phyloP scores from a whole-genome alignment of 2,329 filamentous ascomycete genomes.

The Cordyceps cateniannulata region DNA sequence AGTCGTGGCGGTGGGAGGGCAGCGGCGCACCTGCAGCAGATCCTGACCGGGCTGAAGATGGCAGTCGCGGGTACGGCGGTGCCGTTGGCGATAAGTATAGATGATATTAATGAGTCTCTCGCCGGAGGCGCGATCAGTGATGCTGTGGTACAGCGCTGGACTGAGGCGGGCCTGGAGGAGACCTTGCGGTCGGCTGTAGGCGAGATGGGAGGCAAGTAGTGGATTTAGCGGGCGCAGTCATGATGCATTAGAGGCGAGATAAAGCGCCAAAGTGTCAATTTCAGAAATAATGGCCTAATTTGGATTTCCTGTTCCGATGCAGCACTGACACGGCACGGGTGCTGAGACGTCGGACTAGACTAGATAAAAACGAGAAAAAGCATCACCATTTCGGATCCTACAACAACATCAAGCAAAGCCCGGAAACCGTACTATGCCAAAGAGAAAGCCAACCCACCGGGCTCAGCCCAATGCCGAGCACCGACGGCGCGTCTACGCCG shows the following conservation, averaged over 20 bases:
- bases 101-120: background rate
- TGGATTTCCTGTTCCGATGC: too few relatives aligned
- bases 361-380: too few relatives aligned
- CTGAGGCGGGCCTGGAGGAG: background rate
- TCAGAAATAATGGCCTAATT: too few relatives aligned
- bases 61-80: background rate
- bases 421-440: background rate
- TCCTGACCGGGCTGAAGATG: conserved; percentile 16
- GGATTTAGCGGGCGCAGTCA: too few relatives aligned
- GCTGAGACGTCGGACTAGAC: too few relatives aligned
- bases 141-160: background rate
- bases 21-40: conserved; percentile 15
- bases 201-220: background rate
- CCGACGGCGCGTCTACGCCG: conserved; percentile 12
- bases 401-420: background rate
- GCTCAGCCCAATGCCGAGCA: background rate
- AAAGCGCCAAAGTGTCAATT: too few relatives aligned
- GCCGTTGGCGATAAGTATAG: background rate
- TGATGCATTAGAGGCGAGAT: background rate
- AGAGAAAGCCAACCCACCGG: background rate
- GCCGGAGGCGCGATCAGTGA: background rate
- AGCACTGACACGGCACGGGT: too few relatives aligned
- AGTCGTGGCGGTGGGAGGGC: conserved; percentile 31
- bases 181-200: background rate
- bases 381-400: background rate